Conservation (phyloP, 108 stramenopile species). For the Nitzschia inconspicua region DNA sequence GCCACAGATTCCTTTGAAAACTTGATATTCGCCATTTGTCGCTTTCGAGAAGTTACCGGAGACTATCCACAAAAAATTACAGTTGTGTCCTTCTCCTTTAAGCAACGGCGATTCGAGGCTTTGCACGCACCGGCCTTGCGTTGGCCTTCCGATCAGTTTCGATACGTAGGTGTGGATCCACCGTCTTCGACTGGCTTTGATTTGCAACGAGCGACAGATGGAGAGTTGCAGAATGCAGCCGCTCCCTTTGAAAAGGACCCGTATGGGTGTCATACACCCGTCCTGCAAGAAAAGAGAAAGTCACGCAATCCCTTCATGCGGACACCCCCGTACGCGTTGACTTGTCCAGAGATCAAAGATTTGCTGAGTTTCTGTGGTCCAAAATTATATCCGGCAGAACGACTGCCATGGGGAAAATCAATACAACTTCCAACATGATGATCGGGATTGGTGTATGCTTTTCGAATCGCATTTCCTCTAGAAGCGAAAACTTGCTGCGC, state of each 20-base stretch:
- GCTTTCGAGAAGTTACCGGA: constrained; percentile 92
- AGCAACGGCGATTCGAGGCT: constrained; percentile 77
- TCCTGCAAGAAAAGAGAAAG: constrained; percentile 79
- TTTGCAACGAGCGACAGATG: constrained; percentile 46
- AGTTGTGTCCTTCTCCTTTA: constrained; percentile 94
- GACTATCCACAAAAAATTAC: constrained; percentile 88
- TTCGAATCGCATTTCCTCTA: no score
- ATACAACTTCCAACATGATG: no score
- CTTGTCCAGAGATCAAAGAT: constrained; percentile 87
- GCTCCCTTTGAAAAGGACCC: constrained; percentile 87
- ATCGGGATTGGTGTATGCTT: no score
- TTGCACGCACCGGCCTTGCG: constrained; percentile 83
- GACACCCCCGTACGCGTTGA: constrained; percentile 81
- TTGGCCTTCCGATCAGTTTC: constrained; percentile 78
- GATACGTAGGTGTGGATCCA: constrained; percentile 87
- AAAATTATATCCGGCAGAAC: constrained; percentile 45
- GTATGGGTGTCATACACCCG: constrained; percentile 84
- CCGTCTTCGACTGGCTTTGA: constrained; percentile 77
- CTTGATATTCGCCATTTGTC: constrained; percentile 93
- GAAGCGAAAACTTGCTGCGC: no score
- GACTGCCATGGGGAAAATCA: constrained; percentile 78
- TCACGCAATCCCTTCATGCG: constrained; percentile 89
- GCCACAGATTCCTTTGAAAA: constrained; percentile 97
- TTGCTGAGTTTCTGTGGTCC: constrained; percentile 88
- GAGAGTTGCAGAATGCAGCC: constrained; percentile 77